Base-by-base conservation (phyloP, 805 yeast genomes). In the Candida takata region DNA sequence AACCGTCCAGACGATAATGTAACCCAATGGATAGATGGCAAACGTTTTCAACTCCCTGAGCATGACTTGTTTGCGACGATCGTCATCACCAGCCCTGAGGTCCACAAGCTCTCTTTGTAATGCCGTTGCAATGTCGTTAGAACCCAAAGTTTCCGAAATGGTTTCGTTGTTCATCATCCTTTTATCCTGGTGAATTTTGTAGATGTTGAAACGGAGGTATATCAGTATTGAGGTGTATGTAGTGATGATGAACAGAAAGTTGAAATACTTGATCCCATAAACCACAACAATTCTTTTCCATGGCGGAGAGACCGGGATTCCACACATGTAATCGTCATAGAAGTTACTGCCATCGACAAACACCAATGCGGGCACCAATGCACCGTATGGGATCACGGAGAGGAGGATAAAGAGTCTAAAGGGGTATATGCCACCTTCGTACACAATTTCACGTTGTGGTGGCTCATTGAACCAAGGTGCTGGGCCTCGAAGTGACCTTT, bases 371-470 rank as follows among this genome's bases (percentile, higher is more conserved):
- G 50, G 31, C 5, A 27, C 9, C 2, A 35, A 8, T 6, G 41
- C 20, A 0, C 40, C 45, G 11, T 25, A 4, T 2, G 16, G 2
- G 13, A 33, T 4, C 3, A 35, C 24, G 2, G 34, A 3, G 2
- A 33, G 24, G 4, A 31, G 8, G 3, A 43, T 12, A 5, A 10
- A 16, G 23, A 25, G 26, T 23, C 52, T 28, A 11, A 21, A 20
- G 6, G 40, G 36, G 35, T 38, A 51, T 10, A 49, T 18, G 6
- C 55, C 55, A 25, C 55, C 55, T 38, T 51, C 55, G 16, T 38
- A 44, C 11, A 35, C 28, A 8, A 31, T 25, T n/a, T 31, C 28
- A 3, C 14, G 11, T 9, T 24, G 11, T 7, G 29, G 34, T 23
- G 26, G 27, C 9, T 14, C 11, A 19, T 16, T 31, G 12, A 13